A percentile compares a stretch with the other conserved stretches of the same genome.
These are phyloP conservation scores for Syncephalastrum monosporum DNA, from an alignment of 371 early-diverging fungal genomes.

Conservation along the genomic window DNA sequence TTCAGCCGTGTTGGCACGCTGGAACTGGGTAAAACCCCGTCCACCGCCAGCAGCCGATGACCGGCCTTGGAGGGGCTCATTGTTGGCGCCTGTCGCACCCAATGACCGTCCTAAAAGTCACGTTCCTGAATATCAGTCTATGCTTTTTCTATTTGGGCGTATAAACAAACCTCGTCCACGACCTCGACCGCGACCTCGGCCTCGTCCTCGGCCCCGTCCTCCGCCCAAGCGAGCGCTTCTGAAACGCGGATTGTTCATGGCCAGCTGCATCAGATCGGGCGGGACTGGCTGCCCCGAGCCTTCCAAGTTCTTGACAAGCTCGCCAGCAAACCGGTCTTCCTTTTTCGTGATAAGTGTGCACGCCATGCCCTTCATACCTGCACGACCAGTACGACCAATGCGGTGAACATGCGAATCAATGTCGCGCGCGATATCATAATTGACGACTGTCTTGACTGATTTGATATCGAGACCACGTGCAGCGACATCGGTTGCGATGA, in stretches of 20 bases:
- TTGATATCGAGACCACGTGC: constrained; percentile 92
- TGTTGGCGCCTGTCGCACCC: constrained; percentile 1
- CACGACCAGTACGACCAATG: constrained; percentile 71
- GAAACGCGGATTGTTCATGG: constrained; percentile 74
- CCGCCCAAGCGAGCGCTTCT: constrained; percentile 46
- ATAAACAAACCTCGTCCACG: constrained; percentile 39
- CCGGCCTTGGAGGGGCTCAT: constrained; percentile 4
- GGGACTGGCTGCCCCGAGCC: constrained; percentile 64
- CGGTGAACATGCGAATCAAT: constrained; percentile 81
- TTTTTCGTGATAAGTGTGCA: constrained; percentile 69
- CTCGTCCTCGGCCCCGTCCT: constrained; percentile 43
- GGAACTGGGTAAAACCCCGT: constrained; percentile 18
- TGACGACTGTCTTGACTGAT: constrained; percentile 66
- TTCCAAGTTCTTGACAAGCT: constrained; percentile 75
- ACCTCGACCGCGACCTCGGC: constrained; percentile 46
- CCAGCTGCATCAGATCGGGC: constrained; percentile 63
- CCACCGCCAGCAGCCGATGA: background rate
- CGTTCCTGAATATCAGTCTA: constrained; percentile 4
- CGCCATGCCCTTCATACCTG: constrained; percentile 75
- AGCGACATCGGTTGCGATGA: constrained; percentile 99
- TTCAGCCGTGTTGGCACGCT: constrained; percentile 26
- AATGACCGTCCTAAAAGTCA: too few species aligned
- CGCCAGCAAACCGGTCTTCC: constrained; percentile 80
- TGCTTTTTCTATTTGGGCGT: constrained; percentile 19
- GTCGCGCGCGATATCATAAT: constrained; percentile 74